Base-by-base conservation (phyloP, 345 rosid genomes). In the Arabis hirsuta region DNA sequence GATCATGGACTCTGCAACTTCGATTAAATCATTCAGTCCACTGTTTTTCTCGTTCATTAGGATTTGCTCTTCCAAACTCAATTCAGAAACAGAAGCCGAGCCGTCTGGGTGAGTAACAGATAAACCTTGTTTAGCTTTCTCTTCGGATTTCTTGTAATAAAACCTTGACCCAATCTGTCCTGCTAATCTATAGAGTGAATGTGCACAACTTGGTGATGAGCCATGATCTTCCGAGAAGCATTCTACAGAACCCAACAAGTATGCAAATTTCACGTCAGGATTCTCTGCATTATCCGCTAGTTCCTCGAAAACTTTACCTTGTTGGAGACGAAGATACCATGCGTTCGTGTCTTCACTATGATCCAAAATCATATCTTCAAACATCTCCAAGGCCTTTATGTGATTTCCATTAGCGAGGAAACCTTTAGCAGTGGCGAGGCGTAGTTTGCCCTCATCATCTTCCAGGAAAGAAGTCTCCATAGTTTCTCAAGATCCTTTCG, bases 61-160 rank as follows among this genome's bases (percentile, higher is more conserved):
- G 6, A 1, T n/a, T 20, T 46, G 16, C 44, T 34, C 47, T 2
- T 0, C 2, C 13, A 19, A 24, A 53, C 4, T 3, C 55, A 44
- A 3, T 29, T 2, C 9, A 41, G 2, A 16, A 27, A 1, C 10
- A 48, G 45, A 8, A 31, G 0, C 7, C 20, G 34, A 8, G 34
- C 0, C 1, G 2, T 2, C 41, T 62, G 44, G 16, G 44, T 6
- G 1, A 36, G 3, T 0, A 51, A 31, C 7, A 62, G 24, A 38
- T 52, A 62, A 52, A 31, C 12, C 36, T 2, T 31, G 12, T 73
- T 55, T 47, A 12, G 52, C 77, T 46, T 7, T 47, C 5, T 14
- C 0, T 9, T 46, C 1, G 47, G 14, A 14, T 12, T 73, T 73
- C 71, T 38, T 73, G 77, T 44, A 64, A 73, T 55, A 73, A 43